Evolutionary conservation across 345 rosid genomes (phyloP), one percentile per base, ranked within the genome.

Genomic region (Lepidium africanum): DNA sequence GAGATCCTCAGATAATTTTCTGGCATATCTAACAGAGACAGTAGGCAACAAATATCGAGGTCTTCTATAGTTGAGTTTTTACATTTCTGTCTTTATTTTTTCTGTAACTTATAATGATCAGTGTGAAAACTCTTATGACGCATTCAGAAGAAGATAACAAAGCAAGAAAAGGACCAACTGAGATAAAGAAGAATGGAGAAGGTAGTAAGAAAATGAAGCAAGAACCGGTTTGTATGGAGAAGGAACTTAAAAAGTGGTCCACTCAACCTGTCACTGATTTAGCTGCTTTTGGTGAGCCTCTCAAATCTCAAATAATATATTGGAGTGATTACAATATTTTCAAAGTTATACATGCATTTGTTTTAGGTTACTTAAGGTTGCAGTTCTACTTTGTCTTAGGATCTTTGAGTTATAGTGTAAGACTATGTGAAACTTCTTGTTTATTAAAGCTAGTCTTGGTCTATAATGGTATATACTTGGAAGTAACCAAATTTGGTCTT

Each of bases 11-110:
- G 12, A 3, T 10, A 58, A 74, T 58, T 9, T 73, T 49, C 79
- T 86, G 38, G 49, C 72, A 37, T 59, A 78, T 57, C 56, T 73
- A 47, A 73, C 83, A 8, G 72, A 59, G 60, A 84, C 74, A 82
- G 82, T 86, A 7, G 43, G 13, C 3, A 10, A n/a, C 49, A 83
- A 87, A 47, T 80, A 80, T 70, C 48, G 23, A 71, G 87, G 91
- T 86, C 70, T 5, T 4, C 33, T 19, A 36, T 77, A 25, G 88
- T 84, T 43, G 42, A 38, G n/a, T 72, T 56, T n/a, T 79, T 79
- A 48, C 70, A 86, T 79, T 78, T 74, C 69, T 32, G 49, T 58
- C 27, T 68, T 45, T 10, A 30, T n/a, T 41, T 36, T 54, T 50
- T n/a, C 4, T 16, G 47, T 11, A 46, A 69, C 21, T 27, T 23